A percentile compares a stretch with the other conserved stretches of the same genome.
Evolutionary conservation across 805 yeast species (phyloP).

Genomic region (Candida qinlingensis): DNA sequence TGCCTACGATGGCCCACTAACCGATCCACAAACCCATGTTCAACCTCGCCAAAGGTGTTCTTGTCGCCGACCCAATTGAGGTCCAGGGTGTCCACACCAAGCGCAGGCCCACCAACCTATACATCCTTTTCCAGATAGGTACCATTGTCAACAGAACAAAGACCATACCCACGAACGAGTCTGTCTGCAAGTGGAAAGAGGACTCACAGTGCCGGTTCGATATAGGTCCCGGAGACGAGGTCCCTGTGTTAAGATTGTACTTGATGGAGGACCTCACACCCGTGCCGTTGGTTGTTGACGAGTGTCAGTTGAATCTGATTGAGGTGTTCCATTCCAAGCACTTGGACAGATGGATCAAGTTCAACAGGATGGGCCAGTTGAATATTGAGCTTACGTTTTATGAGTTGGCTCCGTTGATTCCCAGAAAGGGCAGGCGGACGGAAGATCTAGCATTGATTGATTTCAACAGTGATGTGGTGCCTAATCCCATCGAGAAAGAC

Average conservation of each 20-base stretch:
- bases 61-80: conserved; percentile 24
- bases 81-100: conserved; percentile 9
- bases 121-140: conserved; percentile 20
- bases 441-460: not conserved
- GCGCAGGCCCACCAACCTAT: conserved; percentile 3
- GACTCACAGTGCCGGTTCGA: conserved; percentile 23
- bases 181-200: conserved; percentile 14
- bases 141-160: conserved; percentile 15
- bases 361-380: conserved; percentile 14
- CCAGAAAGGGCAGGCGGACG: conserved; percentile 6
- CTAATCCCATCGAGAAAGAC: no score
- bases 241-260: conserved; percentile 12
- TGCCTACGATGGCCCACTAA: no score
- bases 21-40: conserved; percentile 1
- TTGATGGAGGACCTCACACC: conserved; percentile 15
- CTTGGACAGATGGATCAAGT: conserved; percentile 10
- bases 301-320: conserved; percentile 13
- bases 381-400: conserved; percentile 22
- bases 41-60: conserved; percentile 17
- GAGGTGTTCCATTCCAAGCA: conserved; percentile 15
- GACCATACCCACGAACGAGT: not conserved
- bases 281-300: conserved; percentile 14
- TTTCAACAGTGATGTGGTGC: no score
- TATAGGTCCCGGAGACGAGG: conserved; percentile 11
- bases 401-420: conserved; percentile 21